phyloP scores from a whole-genome alignment of 1,284 basidiomycete genomes.

The Paramarasmius palmivorus region DNA sequence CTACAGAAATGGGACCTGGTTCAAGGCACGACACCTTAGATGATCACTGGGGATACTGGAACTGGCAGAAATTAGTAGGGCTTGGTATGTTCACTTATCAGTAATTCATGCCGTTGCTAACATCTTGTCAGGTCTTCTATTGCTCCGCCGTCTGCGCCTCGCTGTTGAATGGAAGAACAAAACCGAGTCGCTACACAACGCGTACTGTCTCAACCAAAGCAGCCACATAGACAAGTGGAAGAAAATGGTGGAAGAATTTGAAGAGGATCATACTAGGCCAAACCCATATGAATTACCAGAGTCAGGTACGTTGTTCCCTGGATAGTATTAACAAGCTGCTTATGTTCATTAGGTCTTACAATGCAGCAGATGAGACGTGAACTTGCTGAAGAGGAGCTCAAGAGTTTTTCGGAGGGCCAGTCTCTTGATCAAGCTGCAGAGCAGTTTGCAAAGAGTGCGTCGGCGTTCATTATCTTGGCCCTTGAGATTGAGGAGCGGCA shows the following conservation, averaged over 20 bases:
- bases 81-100: background rate
- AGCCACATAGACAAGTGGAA: no score
- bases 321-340: background rate
- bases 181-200: no score
- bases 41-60: constrained; percentile 28
- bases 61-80: constrained; percentile 25
- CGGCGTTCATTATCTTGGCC: constrained; percentile 13
- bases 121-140: background rate
- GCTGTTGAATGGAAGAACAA: background rate
- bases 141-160: background rate
- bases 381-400: constrained; percentile 17
- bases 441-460: background rate
- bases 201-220: no score
- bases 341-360: constrained; percentile 9
- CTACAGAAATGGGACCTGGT: constrained; percentile 27
- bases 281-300: background rate
- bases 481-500: constrained; percentile 19
- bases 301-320: constrained; percentile 1
- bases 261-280: no score
- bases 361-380: constrained; percentile 13
- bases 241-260: no score
- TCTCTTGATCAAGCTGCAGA: background rate
- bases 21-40: constrained; percentile 25
- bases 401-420: background rate
- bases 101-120: background rate